phyloP scores from a whole-genome alignment of 2,329 filamentous ascomycete species.

The Pseudogymnoascus sp. region DNA sequence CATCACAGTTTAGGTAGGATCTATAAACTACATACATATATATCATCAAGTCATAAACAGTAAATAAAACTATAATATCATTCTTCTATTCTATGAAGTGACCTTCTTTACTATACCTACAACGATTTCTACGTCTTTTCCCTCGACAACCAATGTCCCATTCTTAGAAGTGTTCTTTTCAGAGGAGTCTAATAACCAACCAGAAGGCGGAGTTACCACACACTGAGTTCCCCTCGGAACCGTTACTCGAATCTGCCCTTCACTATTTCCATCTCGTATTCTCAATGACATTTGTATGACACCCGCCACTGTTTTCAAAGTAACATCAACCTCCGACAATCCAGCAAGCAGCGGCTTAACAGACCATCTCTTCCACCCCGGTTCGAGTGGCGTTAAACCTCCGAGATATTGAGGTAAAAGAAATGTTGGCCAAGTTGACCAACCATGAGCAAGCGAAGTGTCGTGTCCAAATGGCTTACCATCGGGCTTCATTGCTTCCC shows the following conservation, averaged over 20 bases:
- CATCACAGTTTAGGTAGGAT: background rate
- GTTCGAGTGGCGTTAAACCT: slow-evolving; percentile 19
- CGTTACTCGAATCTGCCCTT: slow-evolving; percentile 15
- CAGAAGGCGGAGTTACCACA: background rate
- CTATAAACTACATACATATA: background rate
- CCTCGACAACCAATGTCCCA: background rate
- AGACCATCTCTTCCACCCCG: slow-evolving; percentile 19
- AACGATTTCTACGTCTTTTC: background rate
- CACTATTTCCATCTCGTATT: slow-evolving; percentile 15
- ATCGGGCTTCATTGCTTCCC: slow-evolving; percentile 22
- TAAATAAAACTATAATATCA: background rate
- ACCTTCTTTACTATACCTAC: background rate
- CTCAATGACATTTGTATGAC: slow-evolving; percentile 16
- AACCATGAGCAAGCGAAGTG: slow-evolving; percentile 24
- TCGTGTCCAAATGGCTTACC: slow-evolving; percentile 18
- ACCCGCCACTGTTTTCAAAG: slow-evolving; percentile 16
- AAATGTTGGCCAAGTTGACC: slow-evolving; percentile 23
- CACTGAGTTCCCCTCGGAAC: slow-evolving; percentile 17
- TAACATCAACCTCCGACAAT: slow-evolving; percentile 17
- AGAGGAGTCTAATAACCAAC: background rate
- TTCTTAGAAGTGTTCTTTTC: background rate
- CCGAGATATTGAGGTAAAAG: slow-evolving; percentile 22
- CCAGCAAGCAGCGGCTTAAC: slow-evolving; percentile 22
- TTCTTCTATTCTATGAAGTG: background rate
- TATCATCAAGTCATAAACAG: background rate